Evolutionary conservation across 495 filamentous ascomycete species (phyloP), one percentile per base, ranked within the genome.

Genomic region (Trichoderma gamsii): DNA sequence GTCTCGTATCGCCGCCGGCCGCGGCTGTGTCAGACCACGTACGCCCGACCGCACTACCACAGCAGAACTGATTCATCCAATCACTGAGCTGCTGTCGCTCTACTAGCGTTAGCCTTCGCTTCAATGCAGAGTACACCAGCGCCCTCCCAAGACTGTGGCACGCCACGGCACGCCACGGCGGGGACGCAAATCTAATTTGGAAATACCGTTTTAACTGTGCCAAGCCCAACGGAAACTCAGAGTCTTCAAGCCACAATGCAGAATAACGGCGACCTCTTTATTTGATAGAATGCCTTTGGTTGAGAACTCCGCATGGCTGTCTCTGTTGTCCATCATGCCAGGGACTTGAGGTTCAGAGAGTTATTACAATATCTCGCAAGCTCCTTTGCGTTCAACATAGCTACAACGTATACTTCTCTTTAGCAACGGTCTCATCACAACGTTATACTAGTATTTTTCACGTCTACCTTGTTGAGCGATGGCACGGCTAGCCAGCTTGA

Each of bases 11-110:
- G 56, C 56, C 56, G 56, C 56, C 56, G 56, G 2, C 56, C 56
- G 56, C 56, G 56, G 56, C 56, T 61, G 56, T 61, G 56, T 32
- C 56, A 61, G 56, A 21, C 56, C 56, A 61, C 56, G 56, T 61
- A 61, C 56, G 56, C 56, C 25, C 56, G 25, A 61, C 27, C 23
- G 13, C 56, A 61, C 27, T 32, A 15, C 23, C 25, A 11, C 18
- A 38, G 35, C 35, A 38, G 35, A 9, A 38, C 7, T 38, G 35
- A 38, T 61, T 61, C 56, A 61, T 21, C 56, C 56, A n/a, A 23
- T 61, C 23, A n/a, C 5, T 29, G 56, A 4, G 56, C 27, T 29
- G 9, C 56, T 38, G 27, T 21, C 25, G 56, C 15, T 61, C 56
- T 25, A 16, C 56, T 61, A 61, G 56, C 56, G 56, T 32, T 29